Percentiles rank a stretch among this genome's conserved stretches.
These are phyloP conservation scores for Blastobotrys parvus DNA, from an alignment of 805 yeast species.

Conservation along the genomic window DNA sequence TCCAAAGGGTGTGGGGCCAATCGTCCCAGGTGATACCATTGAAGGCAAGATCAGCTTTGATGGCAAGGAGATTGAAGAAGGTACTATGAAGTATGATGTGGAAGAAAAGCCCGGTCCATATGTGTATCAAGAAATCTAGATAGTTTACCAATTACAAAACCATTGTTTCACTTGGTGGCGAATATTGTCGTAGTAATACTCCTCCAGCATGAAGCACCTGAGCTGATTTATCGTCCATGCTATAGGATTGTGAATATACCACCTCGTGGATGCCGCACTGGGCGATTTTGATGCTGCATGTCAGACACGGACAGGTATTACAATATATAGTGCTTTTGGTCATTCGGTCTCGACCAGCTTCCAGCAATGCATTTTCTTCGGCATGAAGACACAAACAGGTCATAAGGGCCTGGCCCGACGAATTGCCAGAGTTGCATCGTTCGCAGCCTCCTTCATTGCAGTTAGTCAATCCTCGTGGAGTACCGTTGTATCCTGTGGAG, in stretches of 20 bases:
- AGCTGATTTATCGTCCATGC: slow-evolving; percentile 79
- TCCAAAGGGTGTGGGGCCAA: slow-evolving; percentile 92
- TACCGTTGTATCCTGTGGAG: slow-evolving; percentile 97
- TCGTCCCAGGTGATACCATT: slow-evolving; percentile 70
- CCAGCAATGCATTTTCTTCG: slow-evolving; percentile 91
- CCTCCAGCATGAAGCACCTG: slow-evolving; percentile 68
- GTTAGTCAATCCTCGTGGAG: slow-evolving; percentile 79
- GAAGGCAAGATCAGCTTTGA: slow-evolving; percentile 52
- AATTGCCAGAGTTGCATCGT: slow-evolving; percentile 69
- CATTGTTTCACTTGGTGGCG: slow-evolving; percentile 30
- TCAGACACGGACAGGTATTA: slow-evolving; percentile 93
- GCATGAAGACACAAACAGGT: slow-evolving; percentile 95
- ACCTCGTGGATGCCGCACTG: slow-evolving; percentile 89
- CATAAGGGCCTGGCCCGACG: slow-evolving; percentile 54
- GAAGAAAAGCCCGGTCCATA: slow-evolving; percentile 55
- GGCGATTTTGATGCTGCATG: slow-evolving; percentile 91
- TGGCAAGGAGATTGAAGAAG: slow-evolving; percentile 47
- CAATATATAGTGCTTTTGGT: slow-evolving; percentile 65
- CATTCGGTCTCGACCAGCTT: slow-evolving; percentile 85
- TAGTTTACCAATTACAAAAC: background rate
- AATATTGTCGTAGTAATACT: slow-evolving; percentile 57
- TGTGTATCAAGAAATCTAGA: slow-evolving; percentile 37
- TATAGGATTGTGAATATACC: slow-evolving; percentile 83
- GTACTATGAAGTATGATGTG: slow-evolving; percentile 42
- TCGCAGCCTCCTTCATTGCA: slow-evolving; percentile 96